Evolutionary conservation across 176 grass and related monocot genomes (phyloP).

Genomic region (Panicum miliaceum): DNA sequence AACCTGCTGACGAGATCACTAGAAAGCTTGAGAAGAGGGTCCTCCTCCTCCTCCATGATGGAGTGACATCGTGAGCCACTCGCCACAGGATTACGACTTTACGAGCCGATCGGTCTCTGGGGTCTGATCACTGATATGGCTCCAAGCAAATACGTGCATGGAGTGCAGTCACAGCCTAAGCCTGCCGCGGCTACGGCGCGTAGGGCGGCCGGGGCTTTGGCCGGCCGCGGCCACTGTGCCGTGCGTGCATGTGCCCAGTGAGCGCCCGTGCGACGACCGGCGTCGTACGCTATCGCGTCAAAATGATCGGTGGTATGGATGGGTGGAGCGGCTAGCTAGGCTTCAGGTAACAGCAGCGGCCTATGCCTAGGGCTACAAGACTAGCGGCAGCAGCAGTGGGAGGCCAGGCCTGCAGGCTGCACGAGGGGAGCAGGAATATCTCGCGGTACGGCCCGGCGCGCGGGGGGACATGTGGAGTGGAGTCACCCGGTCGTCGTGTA

Average conservation of each 20-base stretch:
- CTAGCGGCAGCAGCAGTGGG: too few species aligned
- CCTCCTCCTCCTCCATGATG: too few species aligned
- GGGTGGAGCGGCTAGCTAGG: background rate
- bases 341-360: background rate
- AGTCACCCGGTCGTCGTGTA: too few species aligned
- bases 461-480: background rate
- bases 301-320: background rate
- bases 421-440: background rate
- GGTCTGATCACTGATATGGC: too few species aligned
- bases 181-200: background rate
- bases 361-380: background rate
- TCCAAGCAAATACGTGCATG: background rate
- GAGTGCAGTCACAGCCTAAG: conserved; percentile 8
- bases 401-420: background rate
- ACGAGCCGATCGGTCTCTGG: too few species aligned
- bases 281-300: conserved; percentile 1
- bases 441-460: background rate
- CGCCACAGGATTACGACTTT: too few species aligned
- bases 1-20: background rate
- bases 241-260: conserved; percentile 21
- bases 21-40: background rate
- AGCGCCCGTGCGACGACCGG: background rate
- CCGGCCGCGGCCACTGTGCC: conserved; percentile 33
- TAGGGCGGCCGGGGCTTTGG: background rate
- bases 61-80: conserved; percentile 10